phyloP scores from a whole-genome alignment of 139 green algal species.

The Edaphochlamys debaryana region DNA sequence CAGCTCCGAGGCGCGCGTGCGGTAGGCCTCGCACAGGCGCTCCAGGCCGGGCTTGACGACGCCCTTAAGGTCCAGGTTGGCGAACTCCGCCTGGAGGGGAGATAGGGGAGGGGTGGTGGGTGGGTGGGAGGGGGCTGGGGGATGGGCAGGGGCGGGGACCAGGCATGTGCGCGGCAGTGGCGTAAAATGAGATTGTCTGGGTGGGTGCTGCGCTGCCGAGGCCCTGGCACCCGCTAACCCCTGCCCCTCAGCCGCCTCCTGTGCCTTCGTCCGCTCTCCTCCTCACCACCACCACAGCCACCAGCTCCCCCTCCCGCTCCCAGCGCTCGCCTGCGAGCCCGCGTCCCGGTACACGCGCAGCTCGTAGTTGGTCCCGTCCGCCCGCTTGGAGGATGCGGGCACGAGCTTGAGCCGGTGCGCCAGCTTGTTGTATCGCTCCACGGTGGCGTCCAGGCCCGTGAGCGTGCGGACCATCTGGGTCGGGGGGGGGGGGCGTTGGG shows the following conservation, averaged over 20 bases:
- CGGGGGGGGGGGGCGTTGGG: too few species aligned
- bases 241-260: too few species aligned
- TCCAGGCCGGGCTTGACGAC: conserved; percentile 73
- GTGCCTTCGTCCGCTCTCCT: too few species aligned
- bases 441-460: conserved; percentile 58
- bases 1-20: conserved; percentile 65
- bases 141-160: too few species aligned
- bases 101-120: too few species aligned
- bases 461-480: conserved; percentile 51
- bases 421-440: conserved; percentile 74
- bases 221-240: too few species aligned
- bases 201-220: too few species aligned
- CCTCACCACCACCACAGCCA: too few species aligned
- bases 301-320: too few species aligned
- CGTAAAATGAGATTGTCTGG: background rate
- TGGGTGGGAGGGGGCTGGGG: too few species aligned
- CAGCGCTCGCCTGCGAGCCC: too few species aligned
- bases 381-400: conserved; percentile 85
- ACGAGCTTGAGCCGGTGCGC: conserved; percentile 83
- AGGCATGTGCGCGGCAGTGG: too few species aligned
- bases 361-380: conserved; percentile 82
- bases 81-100: conserved; percentile 65
- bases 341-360: conserved; percentile 70
- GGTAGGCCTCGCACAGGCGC: conserved; percentile 72
- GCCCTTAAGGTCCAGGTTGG: conserved; percentile 86